phyloP scores from a whole-genome alignment of 306 rosid species.

The Abrus pulchellus region DNA sequence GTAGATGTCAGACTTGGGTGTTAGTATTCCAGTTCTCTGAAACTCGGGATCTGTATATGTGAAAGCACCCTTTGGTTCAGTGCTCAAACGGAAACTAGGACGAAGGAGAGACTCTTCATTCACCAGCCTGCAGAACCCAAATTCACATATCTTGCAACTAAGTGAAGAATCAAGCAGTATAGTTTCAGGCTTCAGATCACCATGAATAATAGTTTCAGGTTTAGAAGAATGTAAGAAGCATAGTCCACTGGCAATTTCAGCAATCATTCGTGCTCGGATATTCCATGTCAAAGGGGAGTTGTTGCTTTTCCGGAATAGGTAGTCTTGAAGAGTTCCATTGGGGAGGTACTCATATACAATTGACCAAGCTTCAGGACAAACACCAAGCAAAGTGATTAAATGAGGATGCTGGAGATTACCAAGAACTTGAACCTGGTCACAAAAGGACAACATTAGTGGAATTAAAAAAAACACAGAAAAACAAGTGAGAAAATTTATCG shows the following conservation, averaged over 20 bases:
- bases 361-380: conserved; percentile 87
- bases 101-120: conserved; percentile 71
- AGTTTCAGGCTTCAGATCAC: conserved; percentile 78
- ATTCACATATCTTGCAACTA: conserved; percentile 84
- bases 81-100: conserved; percentile 63
- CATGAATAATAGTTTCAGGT: conserved; percentile 83
- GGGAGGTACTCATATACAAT: conserved; percentile 84
- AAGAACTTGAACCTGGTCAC: conserved; percentile 81
- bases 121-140: conserved; percentile 78
- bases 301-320: conserved; percentile 70
- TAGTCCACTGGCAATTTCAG: conserved; percentile 88
- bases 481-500: not conserved
- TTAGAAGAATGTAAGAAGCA: conserved; percentile 89
- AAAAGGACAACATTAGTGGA: conserved; percentile 44
- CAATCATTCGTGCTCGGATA: conserved; percentile 70
- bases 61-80: conserved; percentile 77
- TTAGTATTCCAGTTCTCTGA: conserved; percentile 72
- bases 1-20: conserved; percentile 83
- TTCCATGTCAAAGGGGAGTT: conserved; percentile 71
- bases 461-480: conserved; percentile 22
- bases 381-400: conserved; percentile 84
- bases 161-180: conserved; percentile 74
- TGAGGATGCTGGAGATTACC: conserved; percentile 88
- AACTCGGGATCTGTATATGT: conserved; percentile 80
- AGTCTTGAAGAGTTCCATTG: conserved; percentile 81